A percentile compares a stretch with the other conserved stretches of the same genome.
Evolutionary conservation across 495 filamentous ascomycete species (phyloP).

Genomic region (Eremomyces bilateralis): DNA sequence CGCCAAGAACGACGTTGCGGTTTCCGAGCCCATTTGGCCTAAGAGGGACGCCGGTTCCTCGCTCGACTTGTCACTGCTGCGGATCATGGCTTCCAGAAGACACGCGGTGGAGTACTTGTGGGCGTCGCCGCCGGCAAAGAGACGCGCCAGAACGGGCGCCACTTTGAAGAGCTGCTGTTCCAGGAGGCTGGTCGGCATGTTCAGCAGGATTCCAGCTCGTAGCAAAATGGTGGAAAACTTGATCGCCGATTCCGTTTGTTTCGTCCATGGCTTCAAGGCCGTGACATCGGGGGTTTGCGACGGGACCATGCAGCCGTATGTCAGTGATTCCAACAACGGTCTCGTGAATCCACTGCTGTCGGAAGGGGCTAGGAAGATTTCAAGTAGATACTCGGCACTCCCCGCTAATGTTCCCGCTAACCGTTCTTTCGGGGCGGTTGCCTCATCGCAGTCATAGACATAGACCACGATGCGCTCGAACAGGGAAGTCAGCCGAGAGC

Average conservation of each 20-base stretch:
- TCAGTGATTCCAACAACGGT: slow-evolving; percentile 51
- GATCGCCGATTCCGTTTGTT: slow-evolving; percentile 41
- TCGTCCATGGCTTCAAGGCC: slow-evolving; percentile 34
- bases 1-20: slow-evolving; percentile 62
- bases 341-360: slow-evolving; percentile 50
- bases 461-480: slow-evolving; percentile 53
- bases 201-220: slow-evolving; percentile 41
- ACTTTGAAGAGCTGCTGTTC: slow-evolving; percentile 64
- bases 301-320: slow-evolving; percentile 33
- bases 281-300: slow-evolving; percentile 37
- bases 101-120: slow-evolving; percentile 43
- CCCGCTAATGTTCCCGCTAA: slow-evolving; percentile 40
- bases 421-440: slow-evolving; percentile 28
- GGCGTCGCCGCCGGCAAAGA: slow-evolving; percentile 48
- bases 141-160: slow-evolving; percentile 47
- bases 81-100: slow-evolving; percentile 54
- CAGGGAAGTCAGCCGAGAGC: slow-evolving; percentile 33
- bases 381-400: slow-evolving; percentile 51
- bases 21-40: slow-evolving; percentile 62
- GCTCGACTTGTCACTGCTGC: slow-evolving; percentile 35
- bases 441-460: slow-evolving; percentile 48
- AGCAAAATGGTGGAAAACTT: slow-evolving; percentile 45
- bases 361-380: slow-evolving; percentile 50
- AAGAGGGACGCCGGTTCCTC: slow-evolving; percentile 73
- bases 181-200: slow-evolving; percentile 35